Percentiles rank a stretch among this genome's conserved stretches.
phyloP scores from a whole-genome alignment of 371 early-diverging fungal species.

The Actinomortierella ambigua region DNA sequence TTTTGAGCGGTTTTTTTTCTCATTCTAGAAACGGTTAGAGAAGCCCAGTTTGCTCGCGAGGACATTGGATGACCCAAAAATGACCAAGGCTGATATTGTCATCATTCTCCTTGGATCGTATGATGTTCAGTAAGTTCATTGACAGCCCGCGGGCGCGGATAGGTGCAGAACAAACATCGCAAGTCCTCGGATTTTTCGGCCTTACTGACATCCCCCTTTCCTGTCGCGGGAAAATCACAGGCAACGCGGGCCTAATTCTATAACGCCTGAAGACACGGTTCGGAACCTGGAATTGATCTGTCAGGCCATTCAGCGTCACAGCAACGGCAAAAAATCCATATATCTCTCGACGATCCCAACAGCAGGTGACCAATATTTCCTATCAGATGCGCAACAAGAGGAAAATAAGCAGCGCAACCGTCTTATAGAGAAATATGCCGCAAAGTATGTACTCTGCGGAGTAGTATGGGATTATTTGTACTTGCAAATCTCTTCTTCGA shows the following conservation, averaged over 20 bases:
- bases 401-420: slow-evolving; percentile 30
- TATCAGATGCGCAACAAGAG: slow-evolving; percentile 19
- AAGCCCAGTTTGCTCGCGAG: slow-evolving; percentile 23
- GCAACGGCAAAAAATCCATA: slow-evolving; percentile 27
- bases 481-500: too few species aligned
- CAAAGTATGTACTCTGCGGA: slow-evolving; percentile 18
- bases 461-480: too few species aligned
- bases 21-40: slow-evolving; percentile 28
- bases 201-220: too few species aligned
- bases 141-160: too few species aligned
- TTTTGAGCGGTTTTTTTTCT: background rate
- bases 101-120: slow-evolving; percentile 43
- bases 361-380: slow-evolving; percentile 30
- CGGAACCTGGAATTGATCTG: slow-evolving; percentile 40
- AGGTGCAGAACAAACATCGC: too few species aligned
- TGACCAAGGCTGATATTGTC: slow-evolving; percentile 32
- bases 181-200: too few species aligned
- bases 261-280: slow-evolving; percentile 29
- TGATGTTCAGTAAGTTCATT: slow-evolving; percentile 29
- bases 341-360: slow-evolving; percentile 42
- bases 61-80: slow-evolving; percentile 30
- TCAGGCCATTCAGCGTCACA: slow-evolving; percentile 25
- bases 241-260: slow-evolving; percentile 3
- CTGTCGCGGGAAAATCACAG: too few species aligned
- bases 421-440: slow-evolving; percentile 24